These are phyloP conservation scores for Mycena polygramma DNA, from an alignment of 768 basidiomycete genomes.

Conservation along the genomic window DNA sequence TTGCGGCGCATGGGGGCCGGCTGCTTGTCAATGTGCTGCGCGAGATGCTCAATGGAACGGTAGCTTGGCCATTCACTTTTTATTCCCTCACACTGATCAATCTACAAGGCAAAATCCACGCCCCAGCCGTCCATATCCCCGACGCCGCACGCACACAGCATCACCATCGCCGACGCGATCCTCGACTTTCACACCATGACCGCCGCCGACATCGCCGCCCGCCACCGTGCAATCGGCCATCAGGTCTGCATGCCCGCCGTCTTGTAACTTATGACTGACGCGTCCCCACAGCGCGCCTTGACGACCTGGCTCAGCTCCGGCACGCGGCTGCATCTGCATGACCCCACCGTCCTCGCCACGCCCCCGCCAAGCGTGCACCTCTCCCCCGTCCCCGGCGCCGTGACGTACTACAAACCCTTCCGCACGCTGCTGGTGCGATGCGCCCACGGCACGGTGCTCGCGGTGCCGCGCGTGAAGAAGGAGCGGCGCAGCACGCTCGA, in stretches of 20 bases:
- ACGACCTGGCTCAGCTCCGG: slow-evolving; percentile 49
- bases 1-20: slow-evolving; percentile 76
- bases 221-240: slow-evolving; percentile 76
- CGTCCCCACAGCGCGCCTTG: slow-evolving; percentile 47
- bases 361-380: neutral
- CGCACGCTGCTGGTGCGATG: slow-evolving; percentile 67
- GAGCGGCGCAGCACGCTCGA: slow-evolving; percentile 63
- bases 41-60: slow-evolving; percentile 69
- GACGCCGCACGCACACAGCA: slow-evolving; percentile 69
- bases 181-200: slow-evolving; percentile 71
- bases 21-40: slow-evolving; percentile 80
- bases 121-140: slow-evolving; percentile 59
- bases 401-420: slow-evolving; percentile 56
- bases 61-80: slow-evolving; percentile 44
- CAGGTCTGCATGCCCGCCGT: slow-evolving; percentile 59
- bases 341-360: slow-evolving; percentile 35
- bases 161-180: slow-evolving; percentile 63
- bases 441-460: slow-evolving; percentile 63
- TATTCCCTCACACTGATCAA: neutral
- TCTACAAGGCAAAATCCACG: slow-evolving; percentile 58
- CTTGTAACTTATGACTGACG: neutral
- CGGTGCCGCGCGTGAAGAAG: slow-evolving; percentile 70
- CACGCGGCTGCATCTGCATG: slow-evolving; percentile 58
- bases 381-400: slow-evolving; percentile 36
- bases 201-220: slow-evolving; percentile 66